These are phyloP conservation scores for Didymella sp. DNA, from an alignment of 2,329 filamentous ascomycete species.

Conservation along the genomic window DNA sequence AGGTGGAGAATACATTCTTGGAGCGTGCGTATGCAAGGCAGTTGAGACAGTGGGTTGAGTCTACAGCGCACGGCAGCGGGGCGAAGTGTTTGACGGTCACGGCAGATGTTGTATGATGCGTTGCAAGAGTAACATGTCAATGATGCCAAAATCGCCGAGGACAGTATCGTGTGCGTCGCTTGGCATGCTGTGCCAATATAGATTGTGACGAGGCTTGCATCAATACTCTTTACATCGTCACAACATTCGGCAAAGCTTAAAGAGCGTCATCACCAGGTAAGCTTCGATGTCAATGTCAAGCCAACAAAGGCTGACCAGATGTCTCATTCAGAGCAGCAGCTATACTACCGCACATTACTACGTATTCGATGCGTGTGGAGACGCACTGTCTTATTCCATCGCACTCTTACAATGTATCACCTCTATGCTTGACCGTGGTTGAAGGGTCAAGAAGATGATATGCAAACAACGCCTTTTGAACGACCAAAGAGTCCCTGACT, in stretches of 20 bases:
- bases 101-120: constrained; percentile 9
- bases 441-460: constrained; percentile 49
- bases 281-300: constrained; percentile 9
- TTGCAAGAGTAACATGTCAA: constrained; percentile 3
- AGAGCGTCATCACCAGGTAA: background rate
- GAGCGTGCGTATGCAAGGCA: constrained; percentile 13
- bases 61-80: constrained; percentile 2
- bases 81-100: constrained; percentile 6
- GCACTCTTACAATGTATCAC: constrained; percentile 44
- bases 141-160: constrained; percentile 13
- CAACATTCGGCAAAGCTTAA: background rate
- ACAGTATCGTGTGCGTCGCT: constrained; percentile 5
- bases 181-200: constrained; percentile 4
- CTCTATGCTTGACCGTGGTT: constrained; percentile 45
- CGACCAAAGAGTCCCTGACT: constrained; percentile 41
- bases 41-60: constrained; percentile 3
- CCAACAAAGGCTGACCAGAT: constrained; percentile 17
- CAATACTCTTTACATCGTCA: background rate
- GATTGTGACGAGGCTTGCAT: constrained; percentile 15
- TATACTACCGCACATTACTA: constrained; percentile 27
- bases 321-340: constrained; percentile 24
- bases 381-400: constrained; percentile 27
- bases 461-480: constrained; percentile 49
- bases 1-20: background rate
- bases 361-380: constrained; percentile 28